A percentile compares a stretch with the other conserved stretches of the same genome.
Conservation (phyloP, 768 basidiomycete species). For the Xerocomellus chrysenteron region DNA sequence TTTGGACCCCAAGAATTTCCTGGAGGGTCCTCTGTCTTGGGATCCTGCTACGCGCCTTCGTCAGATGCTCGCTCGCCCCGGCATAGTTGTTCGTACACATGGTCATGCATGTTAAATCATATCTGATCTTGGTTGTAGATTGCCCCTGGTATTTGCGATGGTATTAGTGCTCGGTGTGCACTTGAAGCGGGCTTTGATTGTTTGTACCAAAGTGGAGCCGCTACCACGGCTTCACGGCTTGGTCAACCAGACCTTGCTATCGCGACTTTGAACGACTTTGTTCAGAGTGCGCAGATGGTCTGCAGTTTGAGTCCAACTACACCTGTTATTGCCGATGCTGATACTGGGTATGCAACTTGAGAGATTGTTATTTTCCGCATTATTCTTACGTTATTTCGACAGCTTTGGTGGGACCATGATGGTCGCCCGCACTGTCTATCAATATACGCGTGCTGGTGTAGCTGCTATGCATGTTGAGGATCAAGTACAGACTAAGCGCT, state of each 20-base stretch:
- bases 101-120: not conserved
- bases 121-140: constrained; percentile 38
- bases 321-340: constrained; percentile 78
- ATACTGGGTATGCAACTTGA: constrained; percentile 56
- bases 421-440: constrained; percentile 72
- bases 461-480: constrained; percentile 80
- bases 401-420: constrained; percentile 73
- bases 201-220: constrained; percentile 78
- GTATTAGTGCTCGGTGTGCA: constrained; percentile 77
- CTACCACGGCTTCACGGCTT: constrained; percentile 75
- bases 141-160: constrained; percentile 79
- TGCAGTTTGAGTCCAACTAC: constrained; percentile 60
- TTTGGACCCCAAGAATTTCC: constrained; percentile 64
- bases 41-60: constrained; percentile 73
- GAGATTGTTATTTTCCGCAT: not conserved
- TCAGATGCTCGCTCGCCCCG: constrained; percentile 67
- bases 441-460: constrained; percentile 67
- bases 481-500: constrained; percentile 79
- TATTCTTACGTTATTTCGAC: constrained; percentile 6
- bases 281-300: constrained; percentile 69
- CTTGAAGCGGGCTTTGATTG: constrained; percentile 78
- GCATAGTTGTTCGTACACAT: constrained; percentile 62
- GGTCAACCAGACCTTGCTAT: constrained; percentile 80
- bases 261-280: constrained; percentile 76
- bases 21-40: constrained; percentile 65